A percentile compares a stretch with the other conserved stretches of the same genome.
Evolutionary conservation across 1,284 basidiomycete species (phyloP).

Genomic region (Exsudoporus floridanus): DNA sequence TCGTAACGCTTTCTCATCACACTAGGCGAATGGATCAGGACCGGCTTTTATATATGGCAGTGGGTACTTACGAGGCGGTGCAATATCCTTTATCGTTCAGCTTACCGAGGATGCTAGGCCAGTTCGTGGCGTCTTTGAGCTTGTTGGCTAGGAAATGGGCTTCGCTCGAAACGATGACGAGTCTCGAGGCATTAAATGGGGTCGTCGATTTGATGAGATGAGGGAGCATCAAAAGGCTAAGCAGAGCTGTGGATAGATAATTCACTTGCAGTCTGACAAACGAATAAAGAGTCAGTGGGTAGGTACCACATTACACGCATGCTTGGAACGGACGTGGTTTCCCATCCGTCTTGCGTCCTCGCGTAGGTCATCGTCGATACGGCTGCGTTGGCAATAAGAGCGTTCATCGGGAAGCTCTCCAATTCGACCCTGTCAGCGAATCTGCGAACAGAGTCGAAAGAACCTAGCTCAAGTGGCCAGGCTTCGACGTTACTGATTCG

Average conservation of each 20-base stretch:
- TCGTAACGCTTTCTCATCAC: slow-evolving; percentile 32
- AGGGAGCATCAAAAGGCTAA: slow-evolving; percentile 35
- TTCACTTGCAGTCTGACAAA: slow-evolving; percentile 33
- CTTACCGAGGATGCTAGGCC: slow-evolving; percentile 31
- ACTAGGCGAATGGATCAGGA: slow-evolving; percentile 5
- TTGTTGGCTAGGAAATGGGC: slow-evolving; percentile 17
- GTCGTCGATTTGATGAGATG: slow-evolving; percentile 31
- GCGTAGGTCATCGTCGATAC: slow-evolving; percentile 16
- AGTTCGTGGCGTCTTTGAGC: slow-evolving; percentile 10
- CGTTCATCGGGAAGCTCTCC: slow-evolving; percentile 20
- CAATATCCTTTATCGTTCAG: slow-evolving; percentile 34
- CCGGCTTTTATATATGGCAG: background rate
- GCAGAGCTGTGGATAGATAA: slow-evolving; percentile 33
- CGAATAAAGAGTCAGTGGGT: background rate
- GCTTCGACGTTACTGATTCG: slow-evolving; percentile 20
- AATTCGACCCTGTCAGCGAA: slow-evolving; percentile 29
- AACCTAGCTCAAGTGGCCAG: slow-evolving; percentile 30
- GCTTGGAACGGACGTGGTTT: slow-evolving; percentile 25
- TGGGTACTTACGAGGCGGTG: slow-evolving; percentile 24
- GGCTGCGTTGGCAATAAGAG: slow-evolving; percentile 29
- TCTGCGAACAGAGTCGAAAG: slow-evolving; percentile 33
- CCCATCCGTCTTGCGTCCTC: slow-evolving; percentile 33
- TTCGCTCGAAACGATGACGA: slow-evolving; percentile 32
- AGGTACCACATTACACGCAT: background rate
- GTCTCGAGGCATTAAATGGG: slow-evolving; percentile 22